Evolutionary conservation across 768 basidiomycete genomes (phyloP), one percentile per base, ranked within the genome.

Genomic region (Termitomyces sp.): DNA sequence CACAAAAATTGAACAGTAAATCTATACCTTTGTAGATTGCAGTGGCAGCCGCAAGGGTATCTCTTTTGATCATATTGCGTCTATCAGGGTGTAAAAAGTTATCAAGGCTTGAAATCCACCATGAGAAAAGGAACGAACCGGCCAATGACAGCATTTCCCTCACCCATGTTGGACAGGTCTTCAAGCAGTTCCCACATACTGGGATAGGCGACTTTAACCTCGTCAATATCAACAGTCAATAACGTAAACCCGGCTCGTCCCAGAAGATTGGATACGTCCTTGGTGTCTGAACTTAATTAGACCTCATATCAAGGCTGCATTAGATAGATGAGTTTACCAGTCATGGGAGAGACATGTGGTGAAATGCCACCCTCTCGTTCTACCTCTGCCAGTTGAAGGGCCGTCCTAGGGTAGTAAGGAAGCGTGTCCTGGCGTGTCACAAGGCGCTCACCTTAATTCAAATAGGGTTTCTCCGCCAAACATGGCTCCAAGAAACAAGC

Each of bases 291-390:
- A 13, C 13, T 22, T 39, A n/a, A 56, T 63, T 44, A 51, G 46
- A 60, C 38, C 33, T 56, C 53, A 53, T 44, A 38, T 8, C 45
- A 8, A 12, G 36, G 20, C 39, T 44, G 22, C 18, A 60, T 4
- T 44, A 40, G 45, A 54, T 38, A 18, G 12, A 57, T 56, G 44
- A 20, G 66, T 81, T 35, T 60, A 94, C 96, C 92, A 63, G 96
- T 95, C 97, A 99, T 98, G 1, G 97, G 97, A 0, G 96, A 98
- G 39, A 99, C 75, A 60, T 94, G 91, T 7, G 96, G 95, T n/a
- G 95, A 95, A 57, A 99, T 90, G 0, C 97, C 97, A 7, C 97
- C 97, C 73, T 96, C 90, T 9, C 95, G 85, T 68, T 99, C 96
- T 22, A 89, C 78, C 77, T 98, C 92, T 8, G 97, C 96, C 0